Conservation (phyloP, 495 filamentous ascomycete genomes). For the Amorphotheca resinae region DNA sequence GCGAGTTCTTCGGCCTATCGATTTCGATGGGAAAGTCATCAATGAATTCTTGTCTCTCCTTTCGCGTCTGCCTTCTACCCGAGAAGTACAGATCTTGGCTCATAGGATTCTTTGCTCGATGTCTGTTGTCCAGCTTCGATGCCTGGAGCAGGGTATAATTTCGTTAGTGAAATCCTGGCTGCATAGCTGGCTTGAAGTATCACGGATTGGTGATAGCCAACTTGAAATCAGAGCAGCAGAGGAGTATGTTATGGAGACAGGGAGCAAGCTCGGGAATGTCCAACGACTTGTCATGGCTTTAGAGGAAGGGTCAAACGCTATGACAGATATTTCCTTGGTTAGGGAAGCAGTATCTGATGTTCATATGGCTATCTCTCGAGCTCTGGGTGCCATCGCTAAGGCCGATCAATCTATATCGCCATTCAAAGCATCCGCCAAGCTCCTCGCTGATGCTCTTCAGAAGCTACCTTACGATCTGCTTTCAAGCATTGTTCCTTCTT, state of each 20-base stretch:
- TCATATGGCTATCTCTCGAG: not conserved
- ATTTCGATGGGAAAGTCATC: slow-evolving; percentile 6
- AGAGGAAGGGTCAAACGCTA: not conserved
- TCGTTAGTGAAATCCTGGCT: slow-evolving; percentile 7
- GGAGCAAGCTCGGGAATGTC: not conserved
- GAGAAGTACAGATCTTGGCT: slow-evolving; percentile 2
- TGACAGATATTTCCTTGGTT: not conserved
- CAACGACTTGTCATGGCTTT: not conserved
- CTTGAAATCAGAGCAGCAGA: not conserved
- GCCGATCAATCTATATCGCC: not conserved
- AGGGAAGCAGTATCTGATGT: not conserved
- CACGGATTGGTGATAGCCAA: not conserved
- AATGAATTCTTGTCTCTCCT: slow-evolving; percentile 7
- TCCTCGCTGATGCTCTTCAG: not conserved
- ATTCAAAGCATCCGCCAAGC: not conserved
- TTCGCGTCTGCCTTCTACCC: not conserved
- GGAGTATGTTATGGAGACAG: not conserved
- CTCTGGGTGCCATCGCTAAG: not conserved
- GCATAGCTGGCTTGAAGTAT: slow-evolving; percentile 3
- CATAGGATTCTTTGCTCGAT: slow-evolving; percentile 5
- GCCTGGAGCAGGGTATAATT: not conserved
- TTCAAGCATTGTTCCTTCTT: not conserved
- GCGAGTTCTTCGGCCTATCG: slow-evolving; percentile 7
- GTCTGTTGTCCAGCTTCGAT: slow-evolving; percentile 2
- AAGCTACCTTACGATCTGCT: not conserved